Conservation (phyloP, 2,329 filamentous ascomycete genomes). For the Penicillium sp. region DNA sequence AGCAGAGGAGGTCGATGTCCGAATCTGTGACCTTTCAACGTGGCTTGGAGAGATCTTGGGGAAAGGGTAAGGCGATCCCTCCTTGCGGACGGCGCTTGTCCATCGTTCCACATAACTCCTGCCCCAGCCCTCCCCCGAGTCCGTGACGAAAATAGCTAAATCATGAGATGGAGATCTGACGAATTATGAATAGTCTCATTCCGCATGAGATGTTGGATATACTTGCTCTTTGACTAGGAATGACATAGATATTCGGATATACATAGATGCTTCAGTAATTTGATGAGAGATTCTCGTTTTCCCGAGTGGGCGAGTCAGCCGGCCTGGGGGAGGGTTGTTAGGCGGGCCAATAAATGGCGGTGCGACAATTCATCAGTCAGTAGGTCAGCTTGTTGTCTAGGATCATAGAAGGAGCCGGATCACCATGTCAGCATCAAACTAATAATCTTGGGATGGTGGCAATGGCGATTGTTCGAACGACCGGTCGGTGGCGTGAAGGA, state of each 20-base stretch:
- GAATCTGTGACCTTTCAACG: slow-evolving; percentile 17
- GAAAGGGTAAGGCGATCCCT: slow-evolving; percentile 8
- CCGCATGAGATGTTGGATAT: neutral
- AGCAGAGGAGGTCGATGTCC: neutral
- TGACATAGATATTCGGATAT: neutral
- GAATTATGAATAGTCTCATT: neutral
- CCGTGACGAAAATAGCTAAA: slow-evolving; percentile 39
- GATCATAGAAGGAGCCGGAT: slow-evolving; percentile 1
- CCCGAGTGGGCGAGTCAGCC: slow-evolving; percentile 33
- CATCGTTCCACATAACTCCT: slow-evolving; percentile 8
- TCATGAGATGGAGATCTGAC: slow-evolving; percentile 14
- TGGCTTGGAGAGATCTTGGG: slow-evolving; percentile 16
- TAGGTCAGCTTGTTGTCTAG: slow-evolving; percentile 15
- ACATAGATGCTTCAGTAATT: neutral
- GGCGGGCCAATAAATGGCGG: slow-evolving; percentile 24
- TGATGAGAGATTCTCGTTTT: neutral
- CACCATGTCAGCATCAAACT: neutral
- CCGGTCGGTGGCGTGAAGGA: slow-evolving; percentile 9
- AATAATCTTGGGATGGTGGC: slow-evolving; percentile 11
- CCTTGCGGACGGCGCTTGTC: slow-evolving; percentile 19
- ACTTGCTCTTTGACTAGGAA: neutral
- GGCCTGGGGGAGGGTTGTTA: slow-evolving; percentile 23
- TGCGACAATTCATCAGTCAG: slow-evolving; percentile 34
- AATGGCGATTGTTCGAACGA: slow-evolving; percentile 21
- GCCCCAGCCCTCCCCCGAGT: slow-evolving; percentile 6